Percentiles rank a stretch among this genome's conserved stretches.
These are phyloP conservation scores for Epichloe sibirici DNA, from an alignment of 2,329 filamentous ascomycete species.

Conservation along the genomic window DNA sequence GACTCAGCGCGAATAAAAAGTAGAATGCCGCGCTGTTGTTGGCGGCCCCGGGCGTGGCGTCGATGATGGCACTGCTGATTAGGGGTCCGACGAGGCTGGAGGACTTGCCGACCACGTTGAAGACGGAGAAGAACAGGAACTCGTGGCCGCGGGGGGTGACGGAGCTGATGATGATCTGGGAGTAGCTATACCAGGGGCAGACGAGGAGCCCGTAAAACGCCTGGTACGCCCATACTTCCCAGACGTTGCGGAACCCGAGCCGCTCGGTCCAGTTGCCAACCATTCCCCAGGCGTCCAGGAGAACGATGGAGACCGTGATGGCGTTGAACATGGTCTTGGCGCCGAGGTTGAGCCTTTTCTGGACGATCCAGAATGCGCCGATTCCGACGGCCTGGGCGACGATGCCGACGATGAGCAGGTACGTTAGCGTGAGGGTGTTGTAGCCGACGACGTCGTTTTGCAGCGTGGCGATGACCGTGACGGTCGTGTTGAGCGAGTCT, in stretches of 20 bases:
- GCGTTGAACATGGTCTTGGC: constrained; percentile 60
- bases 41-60: constrained; percentile 38
- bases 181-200: constrained; percentile 60
- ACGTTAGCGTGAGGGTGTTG: constrained; percentile 51
- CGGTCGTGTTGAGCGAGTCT: constrained; percentile 59
- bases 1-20: constrained; percentile 47
- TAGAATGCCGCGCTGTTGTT: constrained; percentile 54
- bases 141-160: constrained; percentile 57
- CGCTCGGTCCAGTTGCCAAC: constrained; percentile 32
- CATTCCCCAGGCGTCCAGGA: constrained; percentile 41
- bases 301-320: constrained; percentile 47
- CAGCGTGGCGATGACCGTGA: constrained; percentile 53
- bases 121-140: constrained; percentile 58
- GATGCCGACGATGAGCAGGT: constrained; percentile 55
- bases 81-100: constrained; percentile 56
- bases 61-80: constrained; percentile 58
- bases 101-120: constrained; percentile 57
- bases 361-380: constrained; percentile 47
- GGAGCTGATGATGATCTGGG: constrained; percentile 59
- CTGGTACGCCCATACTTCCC: constrained; percentile 35
- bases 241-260: constrained; percentile 32
- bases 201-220: constrained; percentile 53
- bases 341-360: constrained; percentile 44
- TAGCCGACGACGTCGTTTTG: constrained; percentile 55
- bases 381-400: constrained; percentile 51